These are phyloP conservation scores for Picea engelmannii DNA, from an alignment of 83 land plant genomes.

Conservation along the genomic window DNA sequence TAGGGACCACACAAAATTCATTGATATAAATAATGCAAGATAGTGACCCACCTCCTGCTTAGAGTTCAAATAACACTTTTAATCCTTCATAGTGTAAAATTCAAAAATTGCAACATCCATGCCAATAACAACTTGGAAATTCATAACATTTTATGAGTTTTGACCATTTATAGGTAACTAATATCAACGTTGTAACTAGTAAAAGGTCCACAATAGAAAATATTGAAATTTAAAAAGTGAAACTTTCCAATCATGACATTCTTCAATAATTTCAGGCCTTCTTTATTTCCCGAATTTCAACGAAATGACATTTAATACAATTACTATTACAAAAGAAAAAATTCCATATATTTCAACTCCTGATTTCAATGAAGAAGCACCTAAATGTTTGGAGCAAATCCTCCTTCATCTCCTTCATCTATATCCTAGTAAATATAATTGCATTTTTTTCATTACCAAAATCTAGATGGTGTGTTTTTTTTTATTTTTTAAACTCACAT, in stretches of 20 bases:
- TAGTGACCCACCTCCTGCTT: no score
- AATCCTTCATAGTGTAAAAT: constrained; percentile 50
- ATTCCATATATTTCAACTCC: background rate
- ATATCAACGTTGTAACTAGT: background rate
- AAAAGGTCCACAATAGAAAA: background rate
- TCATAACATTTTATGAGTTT: background rate
- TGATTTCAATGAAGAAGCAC: no score
- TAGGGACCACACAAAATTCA: no score
- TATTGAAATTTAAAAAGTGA: background rate
- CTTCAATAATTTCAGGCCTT: constrained; percentile 94
- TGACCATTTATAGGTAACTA: background rate
- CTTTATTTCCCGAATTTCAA: constrained; percentile 74
- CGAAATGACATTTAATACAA: background rate
- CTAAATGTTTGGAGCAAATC: no score
- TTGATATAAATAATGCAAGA: no score
- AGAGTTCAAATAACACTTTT: no score
- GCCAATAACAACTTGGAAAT: constrained; percentile 86
- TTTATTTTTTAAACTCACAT: no score
- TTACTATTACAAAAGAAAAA: no score
- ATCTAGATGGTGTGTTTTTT: no score
- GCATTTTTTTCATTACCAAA: no score
- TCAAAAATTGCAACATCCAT: constrained; percentile 99
- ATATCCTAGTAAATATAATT: no score
- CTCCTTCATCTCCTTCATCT: no score
- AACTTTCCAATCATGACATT: constrained; percentile 92